Evolutionary conservation across 169 alveolate species (phyloP), one percentile per base, ranked within the genome.

Genomic region (Plasmodium adleri): DNA sequence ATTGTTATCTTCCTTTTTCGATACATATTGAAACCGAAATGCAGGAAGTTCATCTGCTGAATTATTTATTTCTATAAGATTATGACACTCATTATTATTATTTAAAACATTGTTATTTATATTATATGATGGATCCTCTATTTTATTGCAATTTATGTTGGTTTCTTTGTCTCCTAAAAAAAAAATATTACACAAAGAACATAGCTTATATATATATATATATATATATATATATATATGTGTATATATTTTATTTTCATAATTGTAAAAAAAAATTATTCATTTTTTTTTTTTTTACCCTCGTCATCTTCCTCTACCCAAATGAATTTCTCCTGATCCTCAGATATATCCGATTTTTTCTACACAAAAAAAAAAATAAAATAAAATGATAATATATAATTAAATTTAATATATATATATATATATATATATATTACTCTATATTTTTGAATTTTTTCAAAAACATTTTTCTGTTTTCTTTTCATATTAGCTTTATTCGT

Each of bases 271-370:
- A 28, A 28, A 28, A 28, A 28, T 1, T 4, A 28, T 28, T 20
- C 22, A 20, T 20, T 20, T 20, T 20, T 20, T 20, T 20, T 28
- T 28, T 28, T 54, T 4, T 54, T 54, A 54, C 63, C 83, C 4
- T 80, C 90, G 3, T 67, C 90, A 47, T 66, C 59, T 59, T 80
- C 90, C 56, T 80, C 90, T 15, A 80, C 72, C 90, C 90, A 80
- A 17, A 80, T 80, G 45, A 80, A 80, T 72, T 80, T 80, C 39
- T 80, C 83, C 6, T 80, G 80, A 3, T 80, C 83, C 50, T 80
- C 76, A 20, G 71, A 26, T 15, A 80, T 39, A 26, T 59, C 22
- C n/a, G 78, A 20, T 26, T 56, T 54, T 80, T 28, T 80, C 90
- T 80, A 58, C 17, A 72, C 58, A n/a, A 64, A 59, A 64, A 63